phyloP scores from a whole-genome alignment of 2,329 filamentous ascomycete species.

The Trichoderma atrobrunneum region DNA sequence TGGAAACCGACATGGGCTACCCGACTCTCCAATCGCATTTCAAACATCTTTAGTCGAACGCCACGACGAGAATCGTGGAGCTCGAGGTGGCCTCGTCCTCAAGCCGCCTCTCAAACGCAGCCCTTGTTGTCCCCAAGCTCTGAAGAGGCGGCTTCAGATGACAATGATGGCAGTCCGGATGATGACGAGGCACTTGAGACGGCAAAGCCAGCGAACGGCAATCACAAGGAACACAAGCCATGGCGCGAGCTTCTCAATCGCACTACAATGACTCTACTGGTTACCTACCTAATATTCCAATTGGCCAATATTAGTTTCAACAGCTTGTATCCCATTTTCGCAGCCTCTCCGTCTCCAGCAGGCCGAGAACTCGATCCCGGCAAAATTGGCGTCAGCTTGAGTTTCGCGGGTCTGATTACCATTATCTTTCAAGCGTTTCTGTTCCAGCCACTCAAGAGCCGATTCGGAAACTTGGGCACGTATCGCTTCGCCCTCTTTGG shows the following conservation, averaged over 20 bases:
- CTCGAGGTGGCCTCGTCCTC: slow-evolving; percentile 37
- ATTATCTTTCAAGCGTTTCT: slow-evolving; percentile 87
- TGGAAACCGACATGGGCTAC: slow-evolving; percentile 36
- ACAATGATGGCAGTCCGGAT: slow-evolving; percentile 21
- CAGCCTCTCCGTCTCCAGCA: slow-evolving; percentile 68
- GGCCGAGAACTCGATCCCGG: slow-evolving; percentile 73
- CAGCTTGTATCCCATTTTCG: slow-evolving; percentile 91
- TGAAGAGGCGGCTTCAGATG: slow-evolving; percentile 26
- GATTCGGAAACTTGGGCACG: slow-evolving; percentile 79
- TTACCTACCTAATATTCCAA: slow-evolving; percentile 90
- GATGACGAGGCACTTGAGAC: background rate
- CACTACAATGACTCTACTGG: slow-evolving; percentile 76
- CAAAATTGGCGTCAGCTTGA: slow-evolving; percentile 82
- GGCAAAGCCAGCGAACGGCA: background rate
- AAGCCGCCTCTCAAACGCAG: slow-evolving; percentile 24
- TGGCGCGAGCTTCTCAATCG: slow-evolving; percentile 66
- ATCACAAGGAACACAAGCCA: slow-evolving; percentile 21
- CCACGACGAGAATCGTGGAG: slow-evolving; percentile 37
- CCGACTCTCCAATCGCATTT: slow-evolving; percentile 29
- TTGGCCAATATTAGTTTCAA: slow-evolving; percentile 94
- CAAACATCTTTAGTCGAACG: slow-evolving; percentile 15
- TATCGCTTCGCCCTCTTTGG: slow-evolving; percentile 77
- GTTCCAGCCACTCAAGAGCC: slow-evolving; percentile 74
- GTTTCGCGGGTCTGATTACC: slow-evolving; percentile 78
- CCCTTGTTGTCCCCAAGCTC: slow-evolving; percentile 29